Evolutionary conservation across 2,329 filamentous ascomycete genomes (phyloP), one percentile per base, ranked within the genome.

Genomic region (Dryadomyces quercus-mongolicae): DNA sequence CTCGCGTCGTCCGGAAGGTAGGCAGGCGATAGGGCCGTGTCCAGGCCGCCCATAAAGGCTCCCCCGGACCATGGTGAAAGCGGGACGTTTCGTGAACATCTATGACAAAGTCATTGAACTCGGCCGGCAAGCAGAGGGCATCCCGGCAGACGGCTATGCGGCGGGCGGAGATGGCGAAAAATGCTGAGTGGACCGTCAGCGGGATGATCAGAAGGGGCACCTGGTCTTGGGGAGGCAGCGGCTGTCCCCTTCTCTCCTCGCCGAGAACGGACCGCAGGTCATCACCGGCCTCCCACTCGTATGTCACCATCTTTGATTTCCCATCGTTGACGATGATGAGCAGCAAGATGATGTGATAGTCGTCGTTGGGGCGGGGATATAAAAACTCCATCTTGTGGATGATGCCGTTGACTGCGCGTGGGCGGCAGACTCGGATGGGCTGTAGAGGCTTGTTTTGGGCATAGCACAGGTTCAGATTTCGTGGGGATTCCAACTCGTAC

Each of bases 351-450:
- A 94, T 79, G 61, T 84, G 82, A 53, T 83, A 74, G 10, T 81
- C 75, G 57, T 91, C 83, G 53, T 81, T 76, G 0, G 77, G 68
- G 10, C 76, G 75, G 8, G 90, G 87, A 56, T 86, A 81, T 2
- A 98, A 74, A 59, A 97, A 98, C 21, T 90, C 86, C 74, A 96
- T 84, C 61, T 88, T 86, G 61, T 92, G 75, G 54, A 97, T 88
- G n/a, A 84, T 74, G 1, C 88, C 90, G 8, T 82, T 77, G 8
- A 89, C 72, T 10, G 67, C 59, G 10, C 75, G 72, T 18, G 72
- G 63, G 18, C 68, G 63, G 43, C 61, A 66, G 0, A 65, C 67
- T 56, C 74, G 74, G 55, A 95, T 76, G 1, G 85, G 86, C 10
- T 73, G 67, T 55, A 87, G 66, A 58, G 69, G 63, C n/a, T 70